These are phyloP conservation scores for Lipomyces spencermartinsiae DNA, from an alignment of 805 yeast genomes.

Conservation along the genomic window DNA sequence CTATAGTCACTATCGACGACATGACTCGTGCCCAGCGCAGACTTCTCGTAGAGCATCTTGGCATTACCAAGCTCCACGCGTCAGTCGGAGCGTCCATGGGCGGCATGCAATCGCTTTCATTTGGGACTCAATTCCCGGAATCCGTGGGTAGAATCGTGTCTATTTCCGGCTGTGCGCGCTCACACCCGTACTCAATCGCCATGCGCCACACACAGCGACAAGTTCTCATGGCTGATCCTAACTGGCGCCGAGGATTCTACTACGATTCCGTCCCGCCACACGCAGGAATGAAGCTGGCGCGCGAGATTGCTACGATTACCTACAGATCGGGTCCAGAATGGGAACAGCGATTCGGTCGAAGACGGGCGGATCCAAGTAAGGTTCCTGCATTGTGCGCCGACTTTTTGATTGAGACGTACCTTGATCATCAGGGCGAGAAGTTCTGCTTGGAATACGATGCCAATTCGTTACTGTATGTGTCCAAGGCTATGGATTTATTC, in stretches of 20 bases:
- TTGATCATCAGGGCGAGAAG: slow-evolving; percentile 95
- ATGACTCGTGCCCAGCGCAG: slow-evolving; percentile 90
- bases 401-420: slow-evolving; percentile 86
- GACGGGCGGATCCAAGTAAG: slow-evolving; percentile 76
- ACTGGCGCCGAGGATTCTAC: slow-evolving; percentile 91
- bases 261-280: slow-evolving; percentile 86
- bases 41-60: slow-evolving; percentile 65
- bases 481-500: slow-evolving; percentile 94
- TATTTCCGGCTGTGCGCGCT: slow-evolving; percentile 91
- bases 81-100: slow-evolving; percentile 94
- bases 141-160: slow-evolving; percentile 74
- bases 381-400: slow-evolving; percentile 93
- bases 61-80: slow-evolving; percentile 70
- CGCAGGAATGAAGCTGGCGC: slow-evolving; percentile 90
- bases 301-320: slow-evolving; percentile 93
- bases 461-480: slow-evolving; percentile 82
- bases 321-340: slow-evolving; percentile 97
- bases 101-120: slow-evolving; percentile 97
- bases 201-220: slow-evolving; percentile 92
- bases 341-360: slow-evolving; percentile 91
- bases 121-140: slow-evolving; percentile 81
- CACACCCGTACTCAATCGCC: slow-evolving; percentile 93
- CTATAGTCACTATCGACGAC: slow-evolving; percentile 82
- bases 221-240: slow-evolving; percentile 91
- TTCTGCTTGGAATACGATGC: slow-evolving; percentile 91